phyloP scores from a whole-genome alignment of 495 filamentous ascomycete species.

The Podospora didyma region DNA sequence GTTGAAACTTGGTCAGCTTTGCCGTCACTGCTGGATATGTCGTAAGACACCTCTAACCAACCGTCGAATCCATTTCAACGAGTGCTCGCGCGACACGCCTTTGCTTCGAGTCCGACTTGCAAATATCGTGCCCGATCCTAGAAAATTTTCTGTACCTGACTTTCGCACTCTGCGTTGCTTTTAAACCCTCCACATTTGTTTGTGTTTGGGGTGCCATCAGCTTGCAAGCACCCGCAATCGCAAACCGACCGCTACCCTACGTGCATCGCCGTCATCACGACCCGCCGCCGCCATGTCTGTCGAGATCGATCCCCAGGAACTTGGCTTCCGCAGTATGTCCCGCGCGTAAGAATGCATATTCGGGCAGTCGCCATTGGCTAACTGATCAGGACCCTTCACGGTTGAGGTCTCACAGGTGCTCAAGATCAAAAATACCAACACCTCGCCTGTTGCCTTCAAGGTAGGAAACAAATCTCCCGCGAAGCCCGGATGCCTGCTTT shows the following conservation, averaged over 20 bases:
- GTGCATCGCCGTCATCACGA: not conserved
- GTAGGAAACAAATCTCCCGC: conserved; percentile 44
- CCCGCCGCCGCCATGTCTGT: conserved; percentile 70
- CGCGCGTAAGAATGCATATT: conserved; percentile 3
- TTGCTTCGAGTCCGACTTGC: not conserved
- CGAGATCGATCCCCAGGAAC: conserved; percentile 84
- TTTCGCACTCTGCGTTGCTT: too few relatives aligned
- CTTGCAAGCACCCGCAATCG: not conserved
- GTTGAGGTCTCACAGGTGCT: conserved; percentile 84
- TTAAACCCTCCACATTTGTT: too few relatives aligned
- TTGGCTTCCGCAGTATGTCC: conserved; percentile 84
- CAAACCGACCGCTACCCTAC: not conserved
- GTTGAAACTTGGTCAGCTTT: conserved; percentile 21
- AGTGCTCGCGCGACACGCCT: not conserved
- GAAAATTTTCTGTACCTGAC: too few relatives aligned
- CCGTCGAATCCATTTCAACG: conserved; percentile 1
- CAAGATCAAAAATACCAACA: conserved; percentile 72
- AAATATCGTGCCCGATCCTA: not conserved
- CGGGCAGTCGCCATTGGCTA: conserved; percentile 10
- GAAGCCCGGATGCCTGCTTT: not conserved
- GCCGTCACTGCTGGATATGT: conserved; percentile 24
- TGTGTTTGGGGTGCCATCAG: not conserved
- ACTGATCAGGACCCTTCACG: conserved; percentile 77
- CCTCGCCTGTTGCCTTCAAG: conserved; percentile 89
- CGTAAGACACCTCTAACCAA: conserved; percentile 20